A percentile compares a stretch with the other conserved stretches of the same genome.
phyloP scores from a whole-genome alignment of 805 yeast genomes.

The Cyberlindnera euphorbiiphila region DNA sequence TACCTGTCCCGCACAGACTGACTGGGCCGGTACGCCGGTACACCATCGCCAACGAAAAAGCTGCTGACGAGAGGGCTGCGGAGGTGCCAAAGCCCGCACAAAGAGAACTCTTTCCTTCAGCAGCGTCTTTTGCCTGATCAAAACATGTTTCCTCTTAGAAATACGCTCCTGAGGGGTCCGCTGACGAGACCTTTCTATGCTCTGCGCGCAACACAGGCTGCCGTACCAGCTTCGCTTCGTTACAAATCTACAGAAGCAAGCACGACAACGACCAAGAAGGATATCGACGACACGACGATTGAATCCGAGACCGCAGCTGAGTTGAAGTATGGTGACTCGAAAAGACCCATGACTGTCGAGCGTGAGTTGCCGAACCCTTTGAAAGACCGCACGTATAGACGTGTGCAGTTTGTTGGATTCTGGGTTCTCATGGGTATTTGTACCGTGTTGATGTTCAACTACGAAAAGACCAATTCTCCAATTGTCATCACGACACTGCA shows the following conservation, averaged over 20 bases:
- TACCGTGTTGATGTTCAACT: conserved; percentile 74
- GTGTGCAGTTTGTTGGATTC: conserved; percentile 53
- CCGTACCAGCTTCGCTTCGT: not conserved
- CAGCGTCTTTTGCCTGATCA: too few relatives aligned
- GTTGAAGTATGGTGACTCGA: conserved; percentile 6
- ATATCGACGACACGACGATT: conserved; percentile 5
- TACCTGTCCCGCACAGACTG: not conserved
- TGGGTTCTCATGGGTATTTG: conserved; percentile 49
- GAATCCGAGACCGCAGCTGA: conserved; percentile 9
- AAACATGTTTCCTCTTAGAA: conserved; percentile 9
- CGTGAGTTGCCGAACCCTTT: conserved; percentile 81
- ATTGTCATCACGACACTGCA: conserved; percentile 82
- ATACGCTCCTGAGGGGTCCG: conserved; percentile 1
- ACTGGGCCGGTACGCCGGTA: not conserved
- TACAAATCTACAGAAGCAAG: too few relatives aligned
- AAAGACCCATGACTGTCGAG: conserved; percentile 40
- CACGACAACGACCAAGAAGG: conserved; percentile 2
- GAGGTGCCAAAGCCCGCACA: not conserved
- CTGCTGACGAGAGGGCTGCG: not conserved
- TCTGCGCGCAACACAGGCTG: not conserved
- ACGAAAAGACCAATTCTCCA: conserved; percentile 89
- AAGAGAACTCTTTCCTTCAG: not conserved
- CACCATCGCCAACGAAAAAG: conserved; percentile 1
- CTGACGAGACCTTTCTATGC: not conserved
- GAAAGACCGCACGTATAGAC: conserved; percentile 46